Conservation (phyloP, 1,284 basidiomycete genomes). For the Ustilago tritici region DNA sequence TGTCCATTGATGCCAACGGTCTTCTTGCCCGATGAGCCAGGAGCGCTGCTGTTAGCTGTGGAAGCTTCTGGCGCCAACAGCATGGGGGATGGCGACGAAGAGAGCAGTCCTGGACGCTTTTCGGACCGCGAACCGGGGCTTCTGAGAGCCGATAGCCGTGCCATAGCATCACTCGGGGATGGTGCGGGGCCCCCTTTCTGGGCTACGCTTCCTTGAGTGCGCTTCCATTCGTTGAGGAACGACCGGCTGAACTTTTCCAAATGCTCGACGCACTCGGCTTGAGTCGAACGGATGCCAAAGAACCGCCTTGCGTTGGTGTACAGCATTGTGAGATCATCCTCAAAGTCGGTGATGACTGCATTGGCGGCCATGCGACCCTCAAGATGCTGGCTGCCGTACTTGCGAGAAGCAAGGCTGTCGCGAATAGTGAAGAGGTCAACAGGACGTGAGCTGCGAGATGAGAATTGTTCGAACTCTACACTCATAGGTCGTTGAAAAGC, state of each 20-base stretch:
- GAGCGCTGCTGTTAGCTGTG: neutral
- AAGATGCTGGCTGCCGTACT: constrained; percentile 43
- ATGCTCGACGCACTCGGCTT: constrained; percentile 49
- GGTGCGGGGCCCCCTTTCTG: constrained; percentile 11
- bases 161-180: constrained; percentile 12
- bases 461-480: constrained; percentile 46
- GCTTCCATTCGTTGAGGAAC: constrained; percentile 51
- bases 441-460: constrained; percentile 35
- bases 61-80: constrained; percentile 21
- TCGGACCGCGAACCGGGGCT: constrained; percentile 33
- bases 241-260: constrained; percentile 46
- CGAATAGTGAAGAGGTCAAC: constrained; percentile 53
- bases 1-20: constrained; percentile 22
- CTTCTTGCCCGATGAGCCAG: constrained; percentile 27
- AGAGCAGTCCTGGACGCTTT: constrained; percentile 17
- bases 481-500: constrained; percentile 44
- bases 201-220: constrained; percentile 20
- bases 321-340: constrained; percentile 44
- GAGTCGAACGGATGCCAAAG: constrained; percentile 43
- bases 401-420: constrained; percentile 34
- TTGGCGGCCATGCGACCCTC: constrained; percentile 42
- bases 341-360: constrained; percentile 49
- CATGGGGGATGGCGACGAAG: constrained; percentile 23
- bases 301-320: constrained; percentile 43
- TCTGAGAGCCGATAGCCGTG: constrained; percentile 12